These are phyloP conservation scores for Coniella vitis DNA, from an alignment of 2,329 filamentous ascomycete species.

Conservation along the genomic window DNA sequence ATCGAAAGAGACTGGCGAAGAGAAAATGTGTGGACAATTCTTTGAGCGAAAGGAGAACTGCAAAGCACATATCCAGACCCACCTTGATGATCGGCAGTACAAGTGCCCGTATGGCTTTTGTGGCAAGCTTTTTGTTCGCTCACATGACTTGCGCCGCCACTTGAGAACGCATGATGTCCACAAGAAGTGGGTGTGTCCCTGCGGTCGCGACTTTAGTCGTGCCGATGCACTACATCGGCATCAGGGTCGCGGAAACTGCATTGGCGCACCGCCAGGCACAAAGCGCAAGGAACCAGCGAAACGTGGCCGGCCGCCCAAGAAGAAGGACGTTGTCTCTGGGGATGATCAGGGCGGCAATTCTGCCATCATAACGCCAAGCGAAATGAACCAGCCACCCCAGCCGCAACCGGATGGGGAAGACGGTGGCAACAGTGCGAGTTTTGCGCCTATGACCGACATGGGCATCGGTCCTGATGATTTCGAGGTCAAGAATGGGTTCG, in stretches of 20 bases:
- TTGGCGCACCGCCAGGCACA: slow-evolving; percentile 82
- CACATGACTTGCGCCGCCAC: slow-evolving; percentile 95
- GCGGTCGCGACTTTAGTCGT: slow-evolving; percentile 88
- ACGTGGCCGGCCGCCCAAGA: slow-evolving; percentile 58
- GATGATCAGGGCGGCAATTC: not conserved
- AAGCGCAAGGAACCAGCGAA: slow-evolving; percentile 51
- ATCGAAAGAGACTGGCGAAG: slow-evolving; percentile 13
- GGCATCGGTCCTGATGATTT: not conserved
- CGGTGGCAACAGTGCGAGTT: slow-evolving; percentile 7
- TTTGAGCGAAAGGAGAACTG: slow-evolving; percentile 99
- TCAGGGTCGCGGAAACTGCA: slow-evolving; percentile 91
- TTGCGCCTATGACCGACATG: slow-evolving; percentile 10
- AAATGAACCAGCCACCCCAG: slow-evolving; percentile 13
- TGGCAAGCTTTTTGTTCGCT: slow-evolving; percentile 90
- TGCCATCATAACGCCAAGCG: not conserved
- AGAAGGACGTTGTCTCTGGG: slow-evolving; percentile 20
- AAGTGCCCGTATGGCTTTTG: slow-evolving; percentile 72
- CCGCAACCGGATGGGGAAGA: slow-evolving; percentile 3
- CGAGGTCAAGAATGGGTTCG: slow-evolving; percentile 4
- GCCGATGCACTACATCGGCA: slow-evolving; percentile 94
- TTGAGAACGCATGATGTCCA: slow-evolving; percentile 95
- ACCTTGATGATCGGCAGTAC: slow-evolving; percentile 92
- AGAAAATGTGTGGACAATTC: slow-evolving; percentile 69
- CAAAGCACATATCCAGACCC: slow-evolving; percentile 95
- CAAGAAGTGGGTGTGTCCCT: slow-evolving; percentile 92